Conservation (phyloP, 805 yeast species). For the Cyberlindnera suaveolens region DNA sequence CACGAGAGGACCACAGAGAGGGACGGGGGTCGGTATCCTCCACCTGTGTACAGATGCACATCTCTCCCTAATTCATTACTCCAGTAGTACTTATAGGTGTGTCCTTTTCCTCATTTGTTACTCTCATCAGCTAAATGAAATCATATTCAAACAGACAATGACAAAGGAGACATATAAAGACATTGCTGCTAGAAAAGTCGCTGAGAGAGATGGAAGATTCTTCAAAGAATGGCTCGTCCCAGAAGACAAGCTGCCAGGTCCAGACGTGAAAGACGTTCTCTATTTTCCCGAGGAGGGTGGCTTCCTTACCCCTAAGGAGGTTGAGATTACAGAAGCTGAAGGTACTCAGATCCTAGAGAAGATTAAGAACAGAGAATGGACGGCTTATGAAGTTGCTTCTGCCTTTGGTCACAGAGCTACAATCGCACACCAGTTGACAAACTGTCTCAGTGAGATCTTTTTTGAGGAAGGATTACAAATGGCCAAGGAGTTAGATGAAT, state of each 20-base stretch:
- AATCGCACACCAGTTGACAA: slow-evolving; percentile 48
- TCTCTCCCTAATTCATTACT: too few relatives aligned
- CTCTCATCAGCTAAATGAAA: too few relatives aligned
- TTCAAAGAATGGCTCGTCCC: slow-evolving; percentile 15
- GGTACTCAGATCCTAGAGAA: slow-evolving; percentile 18
- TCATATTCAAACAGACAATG: slow-evolving; percentile 4
- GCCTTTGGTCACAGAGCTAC: slow-evolving; percentile 58
- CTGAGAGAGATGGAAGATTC: slow-evolving; percentile 36
- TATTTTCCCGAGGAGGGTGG: slow-evolving; percentile 32
- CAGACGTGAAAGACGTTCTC: slow-evolving; percentile 32
- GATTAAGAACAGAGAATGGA: slow-evolving; percentile 29
- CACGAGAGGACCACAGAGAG: not conserved
- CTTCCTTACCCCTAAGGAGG: slow-evolving; percentile 27
- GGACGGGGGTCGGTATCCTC: not conserved
- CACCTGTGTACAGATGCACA: not conserved
- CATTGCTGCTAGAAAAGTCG: slow-evolving; percentile 36
- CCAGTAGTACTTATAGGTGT: too few relatives aligned
- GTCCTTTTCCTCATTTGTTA: too few relatives aligned
- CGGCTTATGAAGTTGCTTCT: slow-evolving; percentile 38
- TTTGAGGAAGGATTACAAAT: slow-evolving; percentile 49
- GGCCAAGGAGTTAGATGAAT: slow-evolving; percentile 50
- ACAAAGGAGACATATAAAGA: slow-evolving; percentile 26
- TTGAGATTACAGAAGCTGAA: slow-evolving; percentile 25
- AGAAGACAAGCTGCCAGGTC: slow-evolving; percentile 11
- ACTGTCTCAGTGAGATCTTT: slow-evolving; percentile 32